phyloP scores from a whole-genome alignment of 495 filamentous ascomycete genomes.

The Aspergillus egyptiacus region DNA sequence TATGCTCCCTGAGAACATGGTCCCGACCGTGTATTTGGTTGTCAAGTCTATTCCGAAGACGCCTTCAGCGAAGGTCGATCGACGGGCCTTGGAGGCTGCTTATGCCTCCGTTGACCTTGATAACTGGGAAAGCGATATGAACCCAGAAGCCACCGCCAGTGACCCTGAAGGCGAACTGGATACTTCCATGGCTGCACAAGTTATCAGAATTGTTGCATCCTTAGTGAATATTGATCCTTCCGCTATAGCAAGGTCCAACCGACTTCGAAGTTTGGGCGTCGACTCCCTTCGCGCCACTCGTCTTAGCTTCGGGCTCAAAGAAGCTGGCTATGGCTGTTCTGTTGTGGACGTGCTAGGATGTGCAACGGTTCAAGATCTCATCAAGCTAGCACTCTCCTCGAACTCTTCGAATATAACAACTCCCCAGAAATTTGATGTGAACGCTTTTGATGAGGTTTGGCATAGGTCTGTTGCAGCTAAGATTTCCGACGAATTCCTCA shows the following conservation, averaged over 20 bases:
- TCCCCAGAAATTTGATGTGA: conserved; percentile 17
- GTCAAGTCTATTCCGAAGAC: conserved; percentile 28
- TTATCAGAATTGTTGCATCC: conserved; percentile 22
- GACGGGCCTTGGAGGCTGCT: conserved; percentile 21
- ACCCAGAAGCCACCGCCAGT: conserved; percentile 6
- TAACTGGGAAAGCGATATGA: conserved; percentile 26
- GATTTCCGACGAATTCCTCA: conserved; percentile 13
- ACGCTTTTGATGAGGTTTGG: conserved; percentile 23
- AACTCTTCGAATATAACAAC: not conserved
- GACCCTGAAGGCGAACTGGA: not conserved
- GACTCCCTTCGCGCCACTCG: conserved; percentile 35
- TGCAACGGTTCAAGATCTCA: conserved; percentile 21
- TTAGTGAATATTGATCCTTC: conserved; percentile 22
- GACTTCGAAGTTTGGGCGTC: conserved; percentile 28
- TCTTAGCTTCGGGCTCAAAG: conserved; percentile 24
- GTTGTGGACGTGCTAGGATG: conserved; percentile 28
- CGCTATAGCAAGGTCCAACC: conserved; percentile 19
- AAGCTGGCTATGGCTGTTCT: conserved; percentile 21
- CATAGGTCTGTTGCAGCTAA: conserved; percentile 9
- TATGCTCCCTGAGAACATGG: conserved; percentile 29
- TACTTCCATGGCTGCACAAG: conserved; percentile 6
- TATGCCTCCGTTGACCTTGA: conserved; percentile 27
- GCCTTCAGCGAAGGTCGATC: conserved; percentile 31
- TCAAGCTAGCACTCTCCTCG: conserved; percentile 12
- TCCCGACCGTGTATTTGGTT: conserved; percentile 29